Conservation (phyloP, 2,329 filamentous ascomycete genomes). For the Plectosphaerella plurivora region DNA sequence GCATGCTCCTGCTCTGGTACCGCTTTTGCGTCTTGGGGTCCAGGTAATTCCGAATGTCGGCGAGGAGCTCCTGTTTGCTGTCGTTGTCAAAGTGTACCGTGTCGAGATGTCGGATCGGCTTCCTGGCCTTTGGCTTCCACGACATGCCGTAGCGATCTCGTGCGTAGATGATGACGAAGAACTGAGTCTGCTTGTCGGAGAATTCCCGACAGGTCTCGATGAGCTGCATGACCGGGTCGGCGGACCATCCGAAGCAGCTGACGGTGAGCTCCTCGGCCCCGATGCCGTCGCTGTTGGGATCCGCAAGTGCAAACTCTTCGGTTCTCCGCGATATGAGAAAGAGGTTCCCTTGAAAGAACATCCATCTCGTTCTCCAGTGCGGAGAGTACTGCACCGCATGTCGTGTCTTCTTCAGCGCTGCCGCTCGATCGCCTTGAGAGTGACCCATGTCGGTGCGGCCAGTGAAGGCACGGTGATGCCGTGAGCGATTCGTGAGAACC, state of each 20-base stretch:
- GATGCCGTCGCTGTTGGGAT: slow-evolving; percentile 39
- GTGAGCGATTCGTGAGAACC: slow-evolving; percentile 34
- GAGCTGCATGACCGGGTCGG: slow-evolving; percentile 39
- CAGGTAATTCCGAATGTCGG: slow-evolving; percentile 48
- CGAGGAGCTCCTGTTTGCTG: slow-evolving; percentile 40
- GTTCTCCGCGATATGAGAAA: slow-evolving; percentile 39
- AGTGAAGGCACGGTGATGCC: slow-evolving; percentile 36
- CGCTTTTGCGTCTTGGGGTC: slow-evolving; percentile 44
- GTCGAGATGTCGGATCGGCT: slow-evolving; percentile 42
- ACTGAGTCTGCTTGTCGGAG: slow-evolving; percentile 41
- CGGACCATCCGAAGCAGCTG: slow-evolving; percentile 47
- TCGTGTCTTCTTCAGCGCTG: slow-evolving; percentile 34
- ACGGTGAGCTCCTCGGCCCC: slow-evolving; percentile 41
- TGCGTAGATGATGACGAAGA: slow-evolving; percentile 45
- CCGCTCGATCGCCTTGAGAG: slow-evolving; percentile 27
- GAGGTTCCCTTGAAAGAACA: slow-evolving; percentile 42
- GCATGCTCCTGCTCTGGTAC: slow-evolving; percentile 55
- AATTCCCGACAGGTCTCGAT: slow-evolving; percentile 42
- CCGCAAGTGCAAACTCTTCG: slow-evolving; percentile 29
- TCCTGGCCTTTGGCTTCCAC: slow-evolving; percentile 44
- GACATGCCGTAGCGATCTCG: slow-evolving; percentile 39
- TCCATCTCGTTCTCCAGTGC: slow-evolving; percentile 40
- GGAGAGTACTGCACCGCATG: slow-evolving; percentile 38
- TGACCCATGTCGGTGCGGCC: slow-evolving; percentile 34
- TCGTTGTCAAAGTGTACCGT: slow-evolving; percentile 45